Conservation (phyloP, 495 filamentous ascomycete genomes). For the Penicillium canariense region DNA sequence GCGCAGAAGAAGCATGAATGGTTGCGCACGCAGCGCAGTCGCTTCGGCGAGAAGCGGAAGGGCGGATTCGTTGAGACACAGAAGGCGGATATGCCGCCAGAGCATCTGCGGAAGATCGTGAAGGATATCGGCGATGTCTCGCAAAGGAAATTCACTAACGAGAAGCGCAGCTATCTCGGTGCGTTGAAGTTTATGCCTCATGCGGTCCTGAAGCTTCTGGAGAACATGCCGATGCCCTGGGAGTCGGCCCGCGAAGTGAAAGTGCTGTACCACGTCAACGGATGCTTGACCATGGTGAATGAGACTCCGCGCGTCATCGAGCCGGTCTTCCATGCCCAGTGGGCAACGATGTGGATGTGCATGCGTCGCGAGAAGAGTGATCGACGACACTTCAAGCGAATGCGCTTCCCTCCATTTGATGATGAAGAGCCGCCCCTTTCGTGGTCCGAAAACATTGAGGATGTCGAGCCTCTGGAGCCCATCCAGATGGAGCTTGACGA, state of each 20-base stretch:
- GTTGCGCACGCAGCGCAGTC: conserved; percentile 86
- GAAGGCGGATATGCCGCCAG: conserved; percentile 98
- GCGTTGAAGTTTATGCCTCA: conserved; percentile 99
- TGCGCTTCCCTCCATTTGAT: conserved; percentile 98
- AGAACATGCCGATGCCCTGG: conserved; percentile 99
- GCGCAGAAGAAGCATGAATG: conserved; percentile 99
- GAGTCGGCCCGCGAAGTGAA: conserved; percentile 94
- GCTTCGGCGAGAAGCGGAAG: conserved; percentile 96
- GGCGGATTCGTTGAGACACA: conserved; percentile 95
- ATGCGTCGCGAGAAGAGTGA: conserved; percentile 99
- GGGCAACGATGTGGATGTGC: conserved; percentile 98
- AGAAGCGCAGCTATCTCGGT: conserved; percentile 97
- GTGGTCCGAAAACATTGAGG: conserved; percentile 98
- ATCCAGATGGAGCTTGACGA: conserved; percentile 99
- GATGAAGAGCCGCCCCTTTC: conserved; percentile 97
- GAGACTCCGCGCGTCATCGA: conserved; percentile 97
- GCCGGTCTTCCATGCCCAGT: conserved; percentile 97
- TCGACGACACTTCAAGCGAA: conserved; percentile 93
- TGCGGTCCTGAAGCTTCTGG: conserved; percentile 95
- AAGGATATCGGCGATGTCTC: conserved; percentile 99
- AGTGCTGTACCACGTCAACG: conserved; percentile 97
- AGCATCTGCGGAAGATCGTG: conserved; percentile 97
- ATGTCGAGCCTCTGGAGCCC: conserved; percentile 95
- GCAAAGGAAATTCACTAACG: conserved; percentile 98
- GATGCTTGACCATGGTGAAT: conserved; percentile 95